Base-by-base conservation (phyloP, 1,284 basidiomycete genomes). In the Ceratobasidium sp. region DNA sequence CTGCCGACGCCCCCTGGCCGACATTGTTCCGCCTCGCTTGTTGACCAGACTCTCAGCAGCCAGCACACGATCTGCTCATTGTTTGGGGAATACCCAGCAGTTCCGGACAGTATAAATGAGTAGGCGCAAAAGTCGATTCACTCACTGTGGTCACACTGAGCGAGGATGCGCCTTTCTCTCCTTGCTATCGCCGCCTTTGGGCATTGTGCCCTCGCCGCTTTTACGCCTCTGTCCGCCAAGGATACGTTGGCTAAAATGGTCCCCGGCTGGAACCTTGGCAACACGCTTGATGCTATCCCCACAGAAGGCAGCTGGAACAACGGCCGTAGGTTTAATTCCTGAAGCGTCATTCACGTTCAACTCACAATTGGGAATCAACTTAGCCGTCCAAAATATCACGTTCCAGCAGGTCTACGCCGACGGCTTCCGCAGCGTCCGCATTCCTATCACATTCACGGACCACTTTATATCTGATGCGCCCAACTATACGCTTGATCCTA, bases 231-330 rank as follows among this genome's bases (percentile, higher is more conserved):
- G 22, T 58, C 66, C n/a, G 66, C 66, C 39, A 71, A 71, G 29
- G 53, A 71, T 3, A 71, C 66, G 2, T 71, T 71, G 29, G 53
- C 66, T 3, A 54, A 53, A n/a, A 71, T 71, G 66, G 27, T 11
- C 4, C 66, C 49, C 9, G 71, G 71, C 22, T 74, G 71, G 71
- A 74, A 74, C 31, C 62, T 74, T 16, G 71, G 71, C 48, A 74
- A 75, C 46, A 75, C 74, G 48, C 66, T 75, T 41, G 74, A 75
- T 34, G 74, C 68, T 53, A 71, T 75, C 19, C 74, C 74, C 24
- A 54, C 61, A 24, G 74, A 75, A 41, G 74, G 74, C 24, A 56
- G 66, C 19, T 75, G 62, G 68, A 69, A 62, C 46, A 56, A 64
- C 34, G n/a, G 51, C 16, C 58, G 59, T 59, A 72, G 0, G 59